Evolutionary conservation across 805 yeast species (phyloP).

Genomic region (Soucietia sequanensis): DNA sequence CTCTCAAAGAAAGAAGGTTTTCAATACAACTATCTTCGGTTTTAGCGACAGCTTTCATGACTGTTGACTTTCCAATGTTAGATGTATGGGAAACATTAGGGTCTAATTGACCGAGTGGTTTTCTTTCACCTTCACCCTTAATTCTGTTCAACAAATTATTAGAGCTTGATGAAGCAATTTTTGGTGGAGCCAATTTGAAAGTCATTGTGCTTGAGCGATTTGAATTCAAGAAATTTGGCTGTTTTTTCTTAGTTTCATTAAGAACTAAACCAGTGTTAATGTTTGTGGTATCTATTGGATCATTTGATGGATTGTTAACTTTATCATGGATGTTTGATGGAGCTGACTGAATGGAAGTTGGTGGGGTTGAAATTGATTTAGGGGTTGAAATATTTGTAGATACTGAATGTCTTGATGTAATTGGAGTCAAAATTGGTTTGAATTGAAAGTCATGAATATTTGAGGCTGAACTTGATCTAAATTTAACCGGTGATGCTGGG

Average conservation of each 20-base stretch:
- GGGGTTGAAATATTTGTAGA: conserved; percentile 5
- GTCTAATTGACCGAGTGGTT: conserved; percentile 25
- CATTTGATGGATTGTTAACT: conserved; percentile 13
- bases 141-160: too few species aligned
- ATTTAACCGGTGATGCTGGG: conserved; percentile 16
- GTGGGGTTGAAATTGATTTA: conserved; percentile 1
- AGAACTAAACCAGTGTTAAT: conserved; percentile 13
- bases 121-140: conserved; percentile 20
- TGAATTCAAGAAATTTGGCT: conserved; percentile 30
- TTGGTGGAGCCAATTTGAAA: conserved; percentile 31
- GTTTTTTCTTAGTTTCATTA: conserved; percentile 32
- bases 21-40: conserved; percentile 32
- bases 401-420: conserved; percentile 1
- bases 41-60: conserved; percentile 6
- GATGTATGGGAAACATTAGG: conserved; percentile 10
- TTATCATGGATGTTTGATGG: too few species aligned
- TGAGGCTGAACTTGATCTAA: conserved; percentile 18
- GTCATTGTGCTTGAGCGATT: conserved; percentile 31
- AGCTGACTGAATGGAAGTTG: conserved; percentile 1
- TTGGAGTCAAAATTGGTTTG: conserved; percentile 6
- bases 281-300: conserved; percentile 15
- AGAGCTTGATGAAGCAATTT: conserved; percentile 13
- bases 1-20: conserved; percentile 38
- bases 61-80: conserved; percentile 2
- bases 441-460: conserved; percentile 3